Evolutionary conservation across 345 rosid species (phyloP).

Genomic region (Eucalyptus regnans): DNA sequence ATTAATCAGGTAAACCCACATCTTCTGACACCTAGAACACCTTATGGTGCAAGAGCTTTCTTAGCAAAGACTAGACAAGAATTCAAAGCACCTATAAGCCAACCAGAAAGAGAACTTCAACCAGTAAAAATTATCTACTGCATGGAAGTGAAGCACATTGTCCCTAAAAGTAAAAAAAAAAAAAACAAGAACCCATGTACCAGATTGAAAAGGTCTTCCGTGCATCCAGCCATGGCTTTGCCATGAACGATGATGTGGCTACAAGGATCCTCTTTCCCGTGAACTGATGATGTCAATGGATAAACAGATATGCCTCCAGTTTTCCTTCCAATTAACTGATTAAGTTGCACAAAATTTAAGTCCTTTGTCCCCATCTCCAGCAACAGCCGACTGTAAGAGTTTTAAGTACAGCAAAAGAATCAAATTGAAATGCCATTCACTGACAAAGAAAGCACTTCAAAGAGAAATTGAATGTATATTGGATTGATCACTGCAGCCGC

Average conservation of each 20-base stretch:
- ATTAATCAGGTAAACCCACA: not conserved
- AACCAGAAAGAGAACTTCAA: not conserved
- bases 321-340: too few relatives aligned
- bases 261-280: too few relatives aligned
- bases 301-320: too few relatives aligned
- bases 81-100: not conserved
- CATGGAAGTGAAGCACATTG: not conserved
- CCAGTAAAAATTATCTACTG: not conserved
- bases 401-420: too few relatives aligned
- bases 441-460: not conserved
- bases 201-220: constrained; percentile 83
- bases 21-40: not conserved
- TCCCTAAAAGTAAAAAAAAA: not conserved
- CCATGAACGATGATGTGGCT: too few relatives aligned
- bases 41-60: not conserved
- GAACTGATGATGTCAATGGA: too few relatives aligned
- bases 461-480: not conserved
- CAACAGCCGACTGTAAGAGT: constrained; percentile 54
- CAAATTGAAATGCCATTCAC: too few relatives aligned
- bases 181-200: constrained; percentile 19
- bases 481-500: not conserved
- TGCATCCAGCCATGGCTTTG: constrained; percentile 66
- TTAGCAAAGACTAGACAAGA: not conserved
- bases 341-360: constrained; percentile 29
- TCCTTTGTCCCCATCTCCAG: constrained; percentile 5